Evolutionary conservation across 2,329 filamentous ascomycete species (phyloP).

Genomic region (Clonostachys solani): DNA sequence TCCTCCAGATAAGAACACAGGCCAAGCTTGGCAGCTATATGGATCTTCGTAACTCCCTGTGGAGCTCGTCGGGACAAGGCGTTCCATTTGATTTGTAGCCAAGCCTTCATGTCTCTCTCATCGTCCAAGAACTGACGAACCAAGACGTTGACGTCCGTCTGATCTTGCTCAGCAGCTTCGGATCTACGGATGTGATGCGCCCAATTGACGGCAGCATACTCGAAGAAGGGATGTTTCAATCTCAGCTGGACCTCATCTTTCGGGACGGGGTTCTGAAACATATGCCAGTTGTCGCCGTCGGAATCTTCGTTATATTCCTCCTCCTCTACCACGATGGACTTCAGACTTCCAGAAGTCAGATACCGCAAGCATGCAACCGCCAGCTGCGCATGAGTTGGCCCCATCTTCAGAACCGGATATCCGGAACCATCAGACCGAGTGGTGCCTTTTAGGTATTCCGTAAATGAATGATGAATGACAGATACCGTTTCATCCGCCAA

Average conservation of each 20-base stretch:
- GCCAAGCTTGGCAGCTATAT: background rate
- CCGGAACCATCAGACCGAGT: background rate
- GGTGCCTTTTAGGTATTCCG: background rate
- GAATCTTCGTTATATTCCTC: background rate
- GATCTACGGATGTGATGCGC: no score
- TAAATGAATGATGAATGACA: background rate
- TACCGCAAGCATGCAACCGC: background rate
- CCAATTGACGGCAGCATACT: background rate
- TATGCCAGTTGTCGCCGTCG: background rate
- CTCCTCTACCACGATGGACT: background rate
- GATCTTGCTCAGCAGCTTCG: no score
- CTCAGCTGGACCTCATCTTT: background rate
- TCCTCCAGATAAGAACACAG: background rate
- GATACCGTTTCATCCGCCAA: background rate
- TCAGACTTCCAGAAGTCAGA: background rate
- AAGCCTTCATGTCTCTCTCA: no score
- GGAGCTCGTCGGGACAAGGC: no score
- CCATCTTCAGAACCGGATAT: background rate
- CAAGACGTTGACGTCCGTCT: no score
- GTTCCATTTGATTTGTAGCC: no score
- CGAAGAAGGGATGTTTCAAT: background rate
- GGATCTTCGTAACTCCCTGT: background rate
- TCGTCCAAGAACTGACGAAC: no score
- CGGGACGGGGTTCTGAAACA: background rate
- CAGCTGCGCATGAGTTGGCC: background rate